Evolutionary conservation across 2,329 filamentous ascomycete genomes (phyloP).

Genomic region (Fusarium euwallaceae): DNA sequence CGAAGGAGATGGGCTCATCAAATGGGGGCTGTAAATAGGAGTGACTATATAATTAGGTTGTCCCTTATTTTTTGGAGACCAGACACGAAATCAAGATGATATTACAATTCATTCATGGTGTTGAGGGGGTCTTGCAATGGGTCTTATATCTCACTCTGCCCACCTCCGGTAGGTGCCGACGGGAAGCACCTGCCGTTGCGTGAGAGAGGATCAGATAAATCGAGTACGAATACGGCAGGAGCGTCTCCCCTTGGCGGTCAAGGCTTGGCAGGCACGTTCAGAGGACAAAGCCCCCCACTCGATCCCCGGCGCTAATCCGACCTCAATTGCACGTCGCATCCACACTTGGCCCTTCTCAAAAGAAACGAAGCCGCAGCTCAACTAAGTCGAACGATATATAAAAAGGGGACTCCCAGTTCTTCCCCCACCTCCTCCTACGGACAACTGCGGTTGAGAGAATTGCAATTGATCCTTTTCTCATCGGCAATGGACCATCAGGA

Average conservation of each 20-base stretch:
- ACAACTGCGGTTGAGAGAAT: background rate
- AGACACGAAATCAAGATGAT: slow-evolving; percentile 43
- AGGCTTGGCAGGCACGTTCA: slow-evolving; percentile 39
- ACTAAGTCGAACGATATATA: slow-evolving; percentile 32
- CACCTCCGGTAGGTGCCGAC: background rate
- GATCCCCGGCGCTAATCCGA: slow-evolving; percentile 14
- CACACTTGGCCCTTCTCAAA: slow-evolving; percentile 10
- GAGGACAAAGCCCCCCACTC: slow-evolving; percentile 27
- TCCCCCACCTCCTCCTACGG: background rate
- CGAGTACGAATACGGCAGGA: slow-evolving; percentile 44
- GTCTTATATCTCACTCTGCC: background rate
- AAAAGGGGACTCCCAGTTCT: slow-evolving; percentile 21
- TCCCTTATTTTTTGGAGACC: slow-evolving; percentile 45
- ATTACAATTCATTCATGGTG: slow-evolving; percentile 20
- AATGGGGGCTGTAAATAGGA: slow-evolving; percentile 40
- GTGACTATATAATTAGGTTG: slow-evolving; percentile 47
- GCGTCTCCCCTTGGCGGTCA: slow-evolving; percentile 16
- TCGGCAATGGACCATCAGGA: slow-evolving; percentile 37
- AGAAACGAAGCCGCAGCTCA: slow-evolving; percentile 6
- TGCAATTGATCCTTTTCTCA: background rate
- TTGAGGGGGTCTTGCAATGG: background rate
- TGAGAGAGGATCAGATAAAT: slow-evolving; percentile 4
- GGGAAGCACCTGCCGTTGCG: background rate
- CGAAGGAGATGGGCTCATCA: slow-evolving; percentile 11
- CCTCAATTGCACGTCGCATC: slow-evolving; percentile 26